A percentile compares a stretch with the other conserved stretches of the same genome.
These are phyloP conservation scores for Glycyrrhiza uralensis DNA, from an alignment of 306 rosid species.

Conservation along the genomic window DNA sequence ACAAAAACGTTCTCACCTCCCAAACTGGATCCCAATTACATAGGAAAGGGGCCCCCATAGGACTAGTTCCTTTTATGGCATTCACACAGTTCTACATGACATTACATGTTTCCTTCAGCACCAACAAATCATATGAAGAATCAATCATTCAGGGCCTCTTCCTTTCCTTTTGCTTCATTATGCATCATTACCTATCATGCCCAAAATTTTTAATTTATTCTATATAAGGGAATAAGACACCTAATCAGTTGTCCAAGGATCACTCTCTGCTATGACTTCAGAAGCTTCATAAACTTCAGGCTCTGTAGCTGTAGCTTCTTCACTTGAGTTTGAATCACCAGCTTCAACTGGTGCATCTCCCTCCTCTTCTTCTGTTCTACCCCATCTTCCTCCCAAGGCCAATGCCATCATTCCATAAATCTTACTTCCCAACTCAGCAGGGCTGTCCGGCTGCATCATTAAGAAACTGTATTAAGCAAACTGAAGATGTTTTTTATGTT, in stretches of 20 bases:
- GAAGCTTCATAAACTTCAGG: slow-evolving; percentile 79
- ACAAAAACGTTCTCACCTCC: neutral
- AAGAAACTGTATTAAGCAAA: neutral
- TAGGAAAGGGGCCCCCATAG: neutral
- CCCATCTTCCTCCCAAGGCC: slow-evolving; percentile 99
- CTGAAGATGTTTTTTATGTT: neutral
- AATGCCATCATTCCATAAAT: slow-evolving; percentile 94
- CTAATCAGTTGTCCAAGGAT: slow-evolving; percentile 88
- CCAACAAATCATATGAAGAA: neutral
- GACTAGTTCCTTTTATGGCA: neutral
- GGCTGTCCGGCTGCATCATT: slow-evolving; percentile 88
- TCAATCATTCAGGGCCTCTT: neutral
- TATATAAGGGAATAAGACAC: neutral
- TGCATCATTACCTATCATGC: slow-evolving; percentile 28
- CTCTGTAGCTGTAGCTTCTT: slow-evolving; percentile 46
- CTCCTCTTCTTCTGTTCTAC: slow-evolving; percentile 67
- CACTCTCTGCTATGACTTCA: slow-evolving; percentile 78
- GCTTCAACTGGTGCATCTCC: slow-evolving; percentile 36
- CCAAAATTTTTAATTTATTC: slow-evolving; percentile 24
- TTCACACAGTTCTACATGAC: neutral
- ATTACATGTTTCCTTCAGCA: neutral
- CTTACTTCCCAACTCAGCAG: slow-evolving; percentile 90
- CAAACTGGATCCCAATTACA: neutral
- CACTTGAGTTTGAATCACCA: slow-evolving; percentile 35
- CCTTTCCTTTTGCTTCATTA: neutral